Base-by-base conservation (phyloP, 352 stramenopile genomes). In the Phytophthora nicotianae region DNA sequence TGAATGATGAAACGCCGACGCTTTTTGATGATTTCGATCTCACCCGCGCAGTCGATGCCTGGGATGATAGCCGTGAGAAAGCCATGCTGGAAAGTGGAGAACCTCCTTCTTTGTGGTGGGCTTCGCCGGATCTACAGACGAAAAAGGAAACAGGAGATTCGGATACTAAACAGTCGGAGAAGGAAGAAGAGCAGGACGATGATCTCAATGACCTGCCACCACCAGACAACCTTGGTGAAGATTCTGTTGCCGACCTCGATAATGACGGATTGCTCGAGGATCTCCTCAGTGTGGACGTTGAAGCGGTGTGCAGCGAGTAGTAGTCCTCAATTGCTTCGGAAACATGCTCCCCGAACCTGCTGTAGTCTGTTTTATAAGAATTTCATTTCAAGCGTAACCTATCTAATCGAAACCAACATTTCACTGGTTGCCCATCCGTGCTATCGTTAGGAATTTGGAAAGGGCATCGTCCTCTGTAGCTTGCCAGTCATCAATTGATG, bases 41-140 rank as follows among this genome's bases (percentile, higher is more conserved):
- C 27, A 47, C 68, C 13, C 43, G n/a, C 27, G 52, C 11, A 11
- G n/a, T 58, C n/a, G 46, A 50, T 17, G 20, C 24, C 17, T 81
- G 70, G 78, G 63, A 86, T 50, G 55, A 75, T 65, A 63, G 65
- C 32, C 37, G 50, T 17, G 79, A 88, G 53, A 77, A 68, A 21
- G 62, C 35, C 5, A 65, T 88, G 65, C 58, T 90, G 10, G 65
- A 65, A 65, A 75, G 58, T 26, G 72, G 51, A n/a, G 61, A 67
- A 14, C 48, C 61, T 0, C 75, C 77, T 19, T 86, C 81, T 5
- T 23, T 65, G n/a, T 90, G 75, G 81, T 92, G 77, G 81, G 66
- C 71, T 21, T 61, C 62, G 9, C 41, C 77, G 1, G 52, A 65
- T 14, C 37, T 52, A 32, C 29, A 62, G 1, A 21, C 23, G 17